Base-by-base conservation (phyloP, 306 rosid genomes). In the Quercus robur region DNA sequence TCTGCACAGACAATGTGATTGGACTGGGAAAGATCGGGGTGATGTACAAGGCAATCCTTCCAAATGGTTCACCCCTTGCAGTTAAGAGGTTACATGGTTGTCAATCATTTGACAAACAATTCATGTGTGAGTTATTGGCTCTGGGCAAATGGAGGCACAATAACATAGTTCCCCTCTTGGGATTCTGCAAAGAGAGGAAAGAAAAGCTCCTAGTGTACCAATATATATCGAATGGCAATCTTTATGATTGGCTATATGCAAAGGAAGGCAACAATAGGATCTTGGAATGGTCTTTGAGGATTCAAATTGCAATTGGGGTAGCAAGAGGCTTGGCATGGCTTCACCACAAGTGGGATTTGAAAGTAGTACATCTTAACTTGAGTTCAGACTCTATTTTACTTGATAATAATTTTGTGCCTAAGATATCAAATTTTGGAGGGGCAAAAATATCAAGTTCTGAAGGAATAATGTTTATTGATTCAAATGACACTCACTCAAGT, bases 301-400 rank as follows among this genome's bases (percentile, higher is more conserved):
- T 12, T 46, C 12, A 12, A 30, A 78, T 86, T 75, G 89, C 81
- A 49, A 66, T 86, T 77, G 85, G 89, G 23, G 26, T 83, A 6
- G 89, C 85, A 30, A 83, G 79, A 81, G 87, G 79, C 0, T 13
- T 86, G 52, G 56, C 85, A 19, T 83, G 85, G 87, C 75, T 86
- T 2, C 89, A 86, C 23, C 83, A 86, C 30, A 54, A 74, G 14
- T 46, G 15, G 14, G 4, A 46, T 17, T 57, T 78, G 74, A 30
- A 9, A 1, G 11, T 77, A 15, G 83, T 76, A 7, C 87, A 83
- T 83, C 63, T 63, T 2, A 77, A 66, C n/a, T n/a, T 86, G 28
- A 70, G 64, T 55, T 75, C 87, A 3, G 28, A 71, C 13, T 74
- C 71, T 13, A 52, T 86, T 49, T 75, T 86, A 70, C 75, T 86